Conservation (phyloP, 495 filamentous ascomycete species). For the Penicillium ochrochloron region DNA sequence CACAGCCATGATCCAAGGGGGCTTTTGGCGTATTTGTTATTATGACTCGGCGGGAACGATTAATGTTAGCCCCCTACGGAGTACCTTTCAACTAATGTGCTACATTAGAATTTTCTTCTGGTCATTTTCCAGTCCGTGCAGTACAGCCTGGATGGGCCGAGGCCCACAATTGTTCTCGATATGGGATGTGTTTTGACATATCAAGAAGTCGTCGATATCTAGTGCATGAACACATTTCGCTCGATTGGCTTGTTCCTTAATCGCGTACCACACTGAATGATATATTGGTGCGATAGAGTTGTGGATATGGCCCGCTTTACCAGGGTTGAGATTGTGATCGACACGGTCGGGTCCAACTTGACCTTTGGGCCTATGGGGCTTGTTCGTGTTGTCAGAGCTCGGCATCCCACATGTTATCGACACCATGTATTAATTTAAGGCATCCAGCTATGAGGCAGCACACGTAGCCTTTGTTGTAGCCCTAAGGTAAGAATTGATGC, state of each 20-base stretch:
- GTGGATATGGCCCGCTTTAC: background rate
- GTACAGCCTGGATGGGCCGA: background rate
- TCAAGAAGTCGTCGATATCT: background rate
- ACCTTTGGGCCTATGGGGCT: background rate
- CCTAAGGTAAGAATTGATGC: no score
- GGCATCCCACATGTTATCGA: background rate
- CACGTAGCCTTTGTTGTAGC: no score
- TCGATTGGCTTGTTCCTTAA: constrained; percentile 1
- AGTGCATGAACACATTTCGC: background rate
- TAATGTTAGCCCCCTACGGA: background rate
- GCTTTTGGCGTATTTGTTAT: background rate
- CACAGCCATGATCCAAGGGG: background rate
- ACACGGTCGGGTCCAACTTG: constrained; percentile 2
- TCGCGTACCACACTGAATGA: background rate
- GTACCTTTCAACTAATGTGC: background rate
- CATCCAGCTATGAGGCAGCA: no score
- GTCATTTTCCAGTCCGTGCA: background rate
- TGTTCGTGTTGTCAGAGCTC: background rate
- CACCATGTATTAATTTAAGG: no score
- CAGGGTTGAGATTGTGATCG: constrained; percentile 14
- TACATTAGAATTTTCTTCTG: background rate
- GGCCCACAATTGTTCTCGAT: background rate
- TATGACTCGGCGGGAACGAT: background rate
- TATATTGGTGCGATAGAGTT: background rate
- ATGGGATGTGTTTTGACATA: background rate